Conservation (phyloP, 805 yeast species). For the Spencermartinsiella europaea region DNA sequence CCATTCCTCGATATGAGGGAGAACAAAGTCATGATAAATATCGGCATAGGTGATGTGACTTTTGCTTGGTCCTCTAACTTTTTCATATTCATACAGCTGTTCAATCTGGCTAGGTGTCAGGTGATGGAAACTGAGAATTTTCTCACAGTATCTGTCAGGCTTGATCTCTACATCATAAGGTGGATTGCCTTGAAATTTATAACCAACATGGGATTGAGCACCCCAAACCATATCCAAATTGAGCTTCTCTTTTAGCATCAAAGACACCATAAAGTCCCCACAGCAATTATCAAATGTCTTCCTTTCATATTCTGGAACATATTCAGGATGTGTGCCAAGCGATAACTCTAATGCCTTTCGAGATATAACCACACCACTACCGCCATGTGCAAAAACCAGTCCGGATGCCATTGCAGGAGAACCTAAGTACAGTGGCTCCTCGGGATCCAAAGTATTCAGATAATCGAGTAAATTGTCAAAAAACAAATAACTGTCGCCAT, state of each 20-base stretch:
- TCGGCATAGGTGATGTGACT: constrained; percentile 16
- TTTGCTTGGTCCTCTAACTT: constrained; percentile 17
- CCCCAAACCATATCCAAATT: not conserved
- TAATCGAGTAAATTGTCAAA: constrained; percentile 25
- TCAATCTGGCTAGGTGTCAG: constrained; percentile 23
- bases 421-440: constrained; percentile 31
- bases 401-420: constrained; percentile 19
- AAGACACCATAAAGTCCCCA: constrained; percentile 33
- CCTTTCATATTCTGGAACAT: constrained; percentile 18
- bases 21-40: constrained; percentile 19
- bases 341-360: constrained; percentile 27
- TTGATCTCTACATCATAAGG: constrained; percentile 15
- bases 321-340: constrained; percentile 24
- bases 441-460: constrained; percentile 23
- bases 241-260: constrained; percentile 20
- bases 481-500: constrained; percentile 31
- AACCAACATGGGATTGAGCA: constrained; percentile 7
- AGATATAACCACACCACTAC: constrained; percentile 33
- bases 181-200: constrained; percentile 32
- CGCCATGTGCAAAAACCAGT: constrained; percentile 35
- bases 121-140: constrained; percentile 33
- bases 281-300: constrained; percentile 27
- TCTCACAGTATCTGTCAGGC: constrained; percentile 27
- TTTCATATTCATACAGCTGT: constrained; percentile 32
- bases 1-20: constrained; percentile 18